These are phyloP conservation scores for Saturnispora mendoncae DNA, from an alignment of 805 yeast genomes.

Conservation along the genomic window DNA sequence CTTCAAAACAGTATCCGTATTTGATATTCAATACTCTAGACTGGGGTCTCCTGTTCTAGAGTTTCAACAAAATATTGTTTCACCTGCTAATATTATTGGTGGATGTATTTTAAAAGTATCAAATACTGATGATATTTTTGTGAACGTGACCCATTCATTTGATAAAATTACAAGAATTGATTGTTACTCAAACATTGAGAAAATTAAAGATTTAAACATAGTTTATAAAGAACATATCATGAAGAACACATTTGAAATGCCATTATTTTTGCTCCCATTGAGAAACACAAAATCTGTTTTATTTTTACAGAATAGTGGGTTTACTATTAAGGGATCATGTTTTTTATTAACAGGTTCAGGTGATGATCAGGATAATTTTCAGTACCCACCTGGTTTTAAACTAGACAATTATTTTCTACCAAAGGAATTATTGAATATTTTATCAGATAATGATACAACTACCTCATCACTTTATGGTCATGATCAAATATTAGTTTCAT, in stretches of 20 bases:
- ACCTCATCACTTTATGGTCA: constrained; percentile 12
- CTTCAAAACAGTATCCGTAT: constrained; percentile 1
- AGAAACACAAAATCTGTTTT: constrained; percentile 20
- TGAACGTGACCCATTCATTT: constrained; percentile 4
- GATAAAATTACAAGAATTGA: constrained; percentile 6
- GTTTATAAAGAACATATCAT: constrained; percentile 2
- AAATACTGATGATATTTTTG: constrained; percentile 1
- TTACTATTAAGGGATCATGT: constrained; percentile 20
- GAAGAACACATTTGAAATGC: constrained; percentile 23
- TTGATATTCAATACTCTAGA: constrained; percentile 1
- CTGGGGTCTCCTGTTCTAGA: constrained; percentile 3
- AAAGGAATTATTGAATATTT: constrained; percentile 13
- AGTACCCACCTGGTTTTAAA: constrained; percentile 7
- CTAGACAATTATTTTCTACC: constrained; percentile 24
- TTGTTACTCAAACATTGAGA: constrained; percentile 4
- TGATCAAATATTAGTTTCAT: constrained; percentile 26
- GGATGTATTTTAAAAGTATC: constrained; percentile 8
- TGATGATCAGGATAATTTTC: constrained; percentile 17
- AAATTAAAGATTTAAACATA: background rate
- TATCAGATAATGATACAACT: constrained; percentile 14
- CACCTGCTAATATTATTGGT: background rate
- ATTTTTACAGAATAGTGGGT: constrained; percentile 20
- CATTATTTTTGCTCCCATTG: constrained; percentile 22
- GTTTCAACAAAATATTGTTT: background rate
- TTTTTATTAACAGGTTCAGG: constrained; percentile 24